phyloP scores from a whole-genome alignment of 2,329 filamentous ascomycete genomes.

The Cryphonectria japonica region DNA sequence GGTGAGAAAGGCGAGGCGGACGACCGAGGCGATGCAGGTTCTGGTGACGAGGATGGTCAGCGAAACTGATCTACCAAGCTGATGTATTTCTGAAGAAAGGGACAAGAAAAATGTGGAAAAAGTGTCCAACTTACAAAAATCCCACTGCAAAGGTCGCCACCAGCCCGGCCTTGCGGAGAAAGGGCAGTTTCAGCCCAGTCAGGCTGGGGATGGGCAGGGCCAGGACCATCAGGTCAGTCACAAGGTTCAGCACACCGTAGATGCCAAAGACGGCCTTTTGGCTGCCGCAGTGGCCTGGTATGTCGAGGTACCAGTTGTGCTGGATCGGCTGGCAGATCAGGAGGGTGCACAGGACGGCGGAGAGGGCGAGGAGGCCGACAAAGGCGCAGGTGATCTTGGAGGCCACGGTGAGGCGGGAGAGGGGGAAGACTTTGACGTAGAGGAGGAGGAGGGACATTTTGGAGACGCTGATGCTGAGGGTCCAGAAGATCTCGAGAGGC shows the following conservation, averaged over 20 bases:
- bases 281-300: conserved; percentile 31
- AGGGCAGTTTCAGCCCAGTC: conserved; percentile 14
- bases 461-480: conserved; percentile 23
- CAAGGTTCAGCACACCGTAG: conserved; percentile 24
- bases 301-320: conserved; percentile 36
- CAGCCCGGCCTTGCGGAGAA: conserved; percentile 17
- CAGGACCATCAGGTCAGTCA: conserved; percentile 24
- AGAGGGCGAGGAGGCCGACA: conserved; percentile 30
- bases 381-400: conserved; percentile 30
- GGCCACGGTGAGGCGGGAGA: conserved; percentile 13
- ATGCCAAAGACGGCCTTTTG: conserved; percentile 28
- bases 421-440: conserved; percentile 24
- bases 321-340: conserved; percentile 32
- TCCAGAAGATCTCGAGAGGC: conserved; percentile 23
- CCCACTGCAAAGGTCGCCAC: conserved; percentile 19
- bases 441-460: conserved; percentile 23
- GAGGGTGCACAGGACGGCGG: conserved; percentile 30
- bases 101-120: not conserved
- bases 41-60: not conserved
- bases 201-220: conserved; percentile 20
- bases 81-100: not conserved
- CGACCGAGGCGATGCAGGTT: conserved; percentile 19
- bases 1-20: conserved; percentile 20
- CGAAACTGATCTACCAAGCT: too few relatives aligned
- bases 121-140: conserved; percentile 8